Base-by-base conservation (phyloP, 768 basidiomycete genomes). In the Saitozyma sp. region DNA sequence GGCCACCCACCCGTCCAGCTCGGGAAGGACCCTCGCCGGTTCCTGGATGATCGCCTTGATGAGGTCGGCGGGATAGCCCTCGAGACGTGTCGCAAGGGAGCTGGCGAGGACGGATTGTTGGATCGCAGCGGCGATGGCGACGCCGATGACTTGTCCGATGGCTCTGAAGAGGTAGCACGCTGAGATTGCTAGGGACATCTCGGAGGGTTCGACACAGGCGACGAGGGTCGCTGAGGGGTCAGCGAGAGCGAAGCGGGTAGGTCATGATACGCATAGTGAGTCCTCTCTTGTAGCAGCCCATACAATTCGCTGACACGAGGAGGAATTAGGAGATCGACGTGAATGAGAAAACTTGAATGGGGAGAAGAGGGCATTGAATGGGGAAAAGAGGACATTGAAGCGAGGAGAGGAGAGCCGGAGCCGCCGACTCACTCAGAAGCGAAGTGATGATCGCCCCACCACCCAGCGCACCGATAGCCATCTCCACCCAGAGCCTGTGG, bases 161-260 rank as follows among this genome's bases (percentile, higher is more conserved):
- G 74, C 67, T 8, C 76, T 62, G 60, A 71, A 75, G 50, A 78
- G 64, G 55, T 75, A 78, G 50, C 69, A 74, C 7, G 76, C 74
- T 3, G 76, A 78, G 54, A 78, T 70, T 11, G 74, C 72, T 14
- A 78, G 46, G 16, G 76, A 64, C 43, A 71, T 63, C 43, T 70
- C 64, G 14, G 43, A 50, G 8, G 65, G 66, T 48, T 69, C 29
- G 8, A 64, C 64, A 16, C 48, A 37, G 51, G 61, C 63, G 39
- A 62, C 58, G 6, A 56, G 54, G 10, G 61, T 58, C 39, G 61
- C 61, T 62, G 20, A 40, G 41, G 6, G 39, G 29, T 11, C 49
- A 40, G 20, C 11, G 3, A 9, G 16, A 41, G 42, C 54, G 54
- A 16, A 1, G 17, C 8, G 9, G 29, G 19, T 11, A 20, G 54